phyloP scores from a whole-genome alignment of 306 rosid species.

The Dryas drummondii region DNA sequence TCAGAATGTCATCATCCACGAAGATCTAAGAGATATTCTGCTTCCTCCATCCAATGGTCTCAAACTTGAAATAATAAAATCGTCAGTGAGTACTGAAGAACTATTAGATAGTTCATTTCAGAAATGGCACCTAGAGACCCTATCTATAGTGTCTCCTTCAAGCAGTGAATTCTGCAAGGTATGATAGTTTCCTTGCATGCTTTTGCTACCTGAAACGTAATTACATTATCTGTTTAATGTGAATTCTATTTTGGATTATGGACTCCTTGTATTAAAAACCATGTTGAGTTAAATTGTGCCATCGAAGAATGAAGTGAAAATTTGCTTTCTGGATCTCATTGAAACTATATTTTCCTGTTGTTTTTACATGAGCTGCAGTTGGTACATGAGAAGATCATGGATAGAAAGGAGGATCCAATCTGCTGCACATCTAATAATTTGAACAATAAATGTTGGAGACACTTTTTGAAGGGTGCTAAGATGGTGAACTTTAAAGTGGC shows the following conservation, averaged over 20 bases:
- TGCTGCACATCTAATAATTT: slow-evolving; percentile 43
- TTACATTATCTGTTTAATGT: neutral
- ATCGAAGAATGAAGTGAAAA: neutral
- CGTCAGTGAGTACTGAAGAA: neutral
- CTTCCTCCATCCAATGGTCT: neutral
- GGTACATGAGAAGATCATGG: neutral
- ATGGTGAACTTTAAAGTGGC: slow-evolving; percentile 25
- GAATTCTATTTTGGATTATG: neutral
- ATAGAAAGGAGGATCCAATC: slow-evolving; percentile 30
- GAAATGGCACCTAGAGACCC: slow-evolving; percentile 9
- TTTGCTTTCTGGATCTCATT: neutral
- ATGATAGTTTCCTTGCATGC: neutral
- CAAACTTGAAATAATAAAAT: neutral
- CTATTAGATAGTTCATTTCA: slow-evolving; percentile 7
- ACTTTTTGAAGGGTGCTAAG: slow-evolving; percentile 45
- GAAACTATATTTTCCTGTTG: neutral
- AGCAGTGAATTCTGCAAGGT: slow-evolving; percentile 21
- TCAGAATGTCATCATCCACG: slow-evolving; percentile 14
- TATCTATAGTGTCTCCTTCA: slow-evolving; percentile 10
- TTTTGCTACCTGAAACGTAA: neutral
- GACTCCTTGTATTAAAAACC: neutral
- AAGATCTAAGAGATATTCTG: neutral
- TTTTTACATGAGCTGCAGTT: slow-evolving; percentile 4
- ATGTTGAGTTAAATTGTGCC: slow-evolving; percentile 2
- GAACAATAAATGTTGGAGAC: slow-evolving; percentile 58